These are phyloP conservation scores for Apiosordaria backusii DNA, from an alignment of 495 filamentous ascomycete genomes.

Conservation along the genomic window DNA sequence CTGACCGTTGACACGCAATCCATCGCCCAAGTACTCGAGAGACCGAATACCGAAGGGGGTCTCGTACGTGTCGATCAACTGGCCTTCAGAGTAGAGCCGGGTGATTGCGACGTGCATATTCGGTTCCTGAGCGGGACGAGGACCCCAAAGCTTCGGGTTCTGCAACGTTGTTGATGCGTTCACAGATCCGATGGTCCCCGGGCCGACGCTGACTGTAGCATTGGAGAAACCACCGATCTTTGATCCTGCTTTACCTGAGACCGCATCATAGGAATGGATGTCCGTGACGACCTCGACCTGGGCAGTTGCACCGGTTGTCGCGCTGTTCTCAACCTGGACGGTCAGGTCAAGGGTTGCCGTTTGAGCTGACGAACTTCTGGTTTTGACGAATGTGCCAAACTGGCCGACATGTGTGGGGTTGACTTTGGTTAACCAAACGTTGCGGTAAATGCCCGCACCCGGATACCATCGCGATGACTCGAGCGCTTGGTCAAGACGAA, in stretches of 20 bases:
- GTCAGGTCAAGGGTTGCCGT: constrained; percentile 39
- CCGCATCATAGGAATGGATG: constrained; percentile 24
- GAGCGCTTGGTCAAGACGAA: constrained; percentile 45
- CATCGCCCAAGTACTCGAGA: constrained; percentile 38
- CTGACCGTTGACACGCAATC: constrained; percentile 42
- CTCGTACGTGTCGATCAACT: constrained; percentile 43
- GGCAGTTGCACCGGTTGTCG: constrained; percentile 13
- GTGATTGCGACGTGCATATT: constrained; percentile 48
- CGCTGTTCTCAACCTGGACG: constrained; percentile 41
- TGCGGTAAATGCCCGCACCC: constrained; percentile 49
- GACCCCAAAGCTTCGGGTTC: constrained; percentile 47
- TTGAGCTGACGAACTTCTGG: constrained; percentile 33
- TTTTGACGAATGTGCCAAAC: constrained; percentile 45
- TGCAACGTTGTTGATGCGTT: constrained; percentile 34
- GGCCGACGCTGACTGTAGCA: constrained; percentile 23
- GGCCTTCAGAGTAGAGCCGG: constrained; percentile 21
- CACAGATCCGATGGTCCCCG: constrained; percentile 30
- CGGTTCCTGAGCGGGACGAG: constrained; percentile 41
- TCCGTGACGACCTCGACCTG: constrained; percentile 32
- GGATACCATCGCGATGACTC: constrained; percentile 50
- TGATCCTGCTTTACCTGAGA: constrained; percentile 20
- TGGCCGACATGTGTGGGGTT: constrained; percentile 41
- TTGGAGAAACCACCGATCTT: constrained; percentile 28
- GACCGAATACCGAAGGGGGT: constrained; percentile 49
- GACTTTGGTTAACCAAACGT: constrained; percentile 48